Base-by-base conservation (phyloP, 352 stramenopile species). In the Globisporangium perplexum region DNA sequence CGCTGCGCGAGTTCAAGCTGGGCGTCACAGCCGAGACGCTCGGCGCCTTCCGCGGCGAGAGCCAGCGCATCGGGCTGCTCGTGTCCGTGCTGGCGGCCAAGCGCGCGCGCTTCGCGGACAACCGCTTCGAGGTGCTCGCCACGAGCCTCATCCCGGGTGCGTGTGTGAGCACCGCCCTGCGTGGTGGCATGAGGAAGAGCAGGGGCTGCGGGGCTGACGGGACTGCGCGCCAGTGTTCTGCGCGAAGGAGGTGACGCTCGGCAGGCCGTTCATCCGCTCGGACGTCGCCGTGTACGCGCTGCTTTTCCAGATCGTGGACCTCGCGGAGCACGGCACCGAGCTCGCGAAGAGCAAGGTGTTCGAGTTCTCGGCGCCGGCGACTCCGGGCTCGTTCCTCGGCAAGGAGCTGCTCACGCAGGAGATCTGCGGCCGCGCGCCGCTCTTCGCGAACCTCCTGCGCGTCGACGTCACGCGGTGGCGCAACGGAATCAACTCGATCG, bases 391-490 rank as follows among this genome's bases (percentile, higher is more conserved):
- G 22, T 54, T 79, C 45, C 54, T 45, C 0, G 81, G 81, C n/a
- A 74, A 76, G 30, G 65, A 86, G 14, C 42, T 91, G 44, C 24
- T 91, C 44, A 48, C 53, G 10, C 57, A 65, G 17, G 62, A 48
- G 38, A 44, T 59, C 20, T 65, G 69, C 35, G 65, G 47, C 4
- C 68, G 66, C 41, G 50, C 68, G 30, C 74, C 81, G 36, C 57
- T 91, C 20, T 91, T 83, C 47, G 73, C 70, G 26, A 86, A 82
- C 39, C n/a, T 88, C n/a, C 31, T 88, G 56, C 65, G 81, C 3
- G 38, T 91, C 0, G 72, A 85, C 49, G 59, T 70, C 33, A 60
- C 45, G 20, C 66, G 63, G 50, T 71, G 71, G 53, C 72, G 81
- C 56, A 68, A 60, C 26, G 81, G 81, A 42, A 59, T 70, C 12